Evolutionary conservation across 73 alveolate genomes (phyloP), one percentile per base, ranked within the genome.

Genomic region (Symbiodinium pilosum): DNA sequence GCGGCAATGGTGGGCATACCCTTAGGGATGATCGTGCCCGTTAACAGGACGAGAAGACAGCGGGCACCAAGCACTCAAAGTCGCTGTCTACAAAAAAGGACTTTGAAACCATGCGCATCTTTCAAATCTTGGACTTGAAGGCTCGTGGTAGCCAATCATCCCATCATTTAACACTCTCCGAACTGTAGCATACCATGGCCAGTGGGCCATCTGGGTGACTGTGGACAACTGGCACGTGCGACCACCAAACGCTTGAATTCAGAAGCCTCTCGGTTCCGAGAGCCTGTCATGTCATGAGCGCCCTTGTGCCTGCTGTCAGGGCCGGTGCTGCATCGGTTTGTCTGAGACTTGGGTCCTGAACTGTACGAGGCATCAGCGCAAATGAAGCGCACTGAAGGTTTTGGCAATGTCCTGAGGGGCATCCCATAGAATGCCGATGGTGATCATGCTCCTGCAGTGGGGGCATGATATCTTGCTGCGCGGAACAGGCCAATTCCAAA

Each of bases 341-440:
- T 64, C 36, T 24, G 32, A 64, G 38, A 36, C 40, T 28, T 64
- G 77, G 77, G 77, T 64, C 77, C 77, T 64, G 77, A 18, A 24
- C 59, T 9, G 59, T 14, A 47, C 21, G 59, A 9, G 59, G n/a
- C n/a, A n/a, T n/a, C n/a, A n/a, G n/a, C n/a, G n/a, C n/a, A n/a
- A n/a, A n/a, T n/a, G n/a, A n/a, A n/a, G n/a, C n/a, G n/a, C n/a
- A n/a, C n/a, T n/a, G n/a, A n/a, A n/a, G n/a, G n/a, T n/a, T n/a
- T n/a, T n/a, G n/a, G n/a, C n/a, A n/a, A n/a, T 14, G 83, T n/a
- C 85, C 52, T 83, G 97, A 39, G 97, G 97, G 43, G 97, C 97
- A 68, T 91, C 97, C 97, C 97, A 91, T 51, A 91, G 52, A 43
- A 91, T 91, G 87, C 97, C 97, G 52, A 91, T 91, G 54, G 97